A percentile compares a stretch with the other conserved stretches of the same genome.
phyloP scores from a whole-genome alignment of 208 protist species.

The Acanthamoeba divionensis region DNA sequence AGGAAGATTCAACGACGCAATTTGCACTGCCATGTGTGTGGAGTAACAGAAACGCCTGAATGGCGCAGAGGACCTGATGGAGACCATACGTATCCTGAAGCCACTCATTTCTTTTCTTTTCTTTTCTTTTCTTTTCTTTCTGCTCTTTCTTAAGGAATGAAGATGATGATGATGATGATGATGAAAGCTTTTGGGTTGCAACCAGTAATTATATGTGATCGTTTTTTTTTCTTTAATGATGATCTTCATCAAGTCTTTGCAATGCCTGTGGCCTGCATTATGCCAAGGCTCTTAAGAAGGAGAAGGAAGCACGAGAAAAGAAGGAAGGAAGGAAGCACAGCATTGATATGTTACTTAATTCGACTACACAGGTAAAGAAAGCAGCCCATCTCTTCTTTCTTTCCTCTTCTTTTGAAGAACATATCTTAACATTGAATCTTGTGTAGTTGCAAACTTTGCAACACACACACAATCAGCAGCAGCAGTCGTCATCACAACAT shows the following conservation, averaged over 20 bases:
- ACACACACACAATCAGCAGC: no score
- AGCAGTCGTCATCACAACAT: no score
- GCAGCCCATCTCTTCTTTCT: no score
- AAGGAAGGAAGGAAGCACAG: conserved; percentile 58
- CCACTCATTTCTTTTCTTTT: not conserved
- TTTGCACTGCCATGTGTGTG: conserved; percentile 55
- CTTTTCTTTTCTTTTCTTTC: not conserved
- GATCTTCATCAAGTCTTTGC: conserved; percentile 14
- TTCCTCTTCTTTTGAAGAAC: no score
- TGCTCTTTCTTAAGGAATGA: not conserved
- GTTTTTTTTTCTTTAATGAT: not conserved
- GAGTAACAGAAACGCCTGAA: conserved; percentile 37
- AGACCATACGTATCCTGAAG: conserved; percentile 47
- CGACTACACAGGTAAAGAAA: no score
- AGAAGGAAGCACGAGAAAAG: conserved; percentile 13
- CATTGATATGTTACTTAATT: conserved; percentile 59
- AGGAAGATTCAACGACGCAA: conserved; percentile 59
- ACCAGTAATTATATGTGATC: not conserved
- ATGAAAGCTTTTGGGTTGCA: not conserved
- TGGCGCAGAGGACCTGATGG: conserved; percentile 41
- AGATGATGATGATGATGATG: not conserved
- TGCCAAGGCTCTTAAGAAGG: conserved; percentile 45
- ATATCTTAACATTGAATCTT: no score
- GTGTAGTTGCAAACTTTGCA: no score
- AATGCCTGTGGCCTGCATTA: conserved; percentile 54